A percentile compares a stretch with the other conserved stretches of the same genome.
These are phyloP conservation scores for Cucurbita maxima DNA, from an alignment of 306 rosid species.

Conservation along the genomic window DNA sequence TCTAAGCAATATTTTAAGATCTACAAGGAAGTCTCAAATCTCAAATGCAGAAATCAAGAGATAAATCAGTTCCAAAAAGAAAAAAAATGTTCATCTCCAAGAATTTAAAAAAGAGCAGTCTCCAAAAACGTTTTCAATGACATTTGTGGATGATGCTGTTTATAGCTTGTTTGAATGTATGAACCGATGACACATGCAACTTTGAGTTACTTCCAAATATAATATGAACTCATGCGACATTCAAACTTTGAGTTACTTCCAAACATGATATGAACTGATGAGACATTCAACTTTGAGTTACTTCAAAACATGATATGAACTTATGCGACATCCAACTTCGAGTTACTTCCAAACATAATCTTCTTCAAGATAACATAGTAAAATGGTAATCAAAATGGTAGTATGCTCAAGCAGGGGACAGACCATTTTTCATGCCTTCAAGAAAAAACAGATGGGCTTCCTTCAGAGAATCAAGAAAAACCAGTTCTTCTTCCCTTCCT, in stretches of 20 bases:
- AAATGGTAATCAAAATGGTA: neutral
- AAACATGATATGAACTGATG: no score
- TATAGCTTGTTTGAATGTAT: neutral
- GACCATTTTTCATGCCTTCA: conserved; percentile 84
- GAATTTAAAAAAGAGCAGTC: neutral
- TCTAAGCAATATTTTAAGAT: conserved; percentile 1
- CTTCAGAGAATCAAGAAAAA: conserved; percentile 50
- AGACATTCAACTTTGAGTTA: no score
- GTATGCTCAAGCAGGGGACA: conserved; percentile 9
- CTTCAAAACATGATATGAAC: no score
- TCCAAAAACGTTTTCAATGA: neutral
- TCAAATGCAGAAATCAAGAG: neutral
- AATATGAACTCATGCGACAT: no score
- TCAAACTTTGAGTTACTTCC: no score
- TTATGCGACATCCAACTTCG: no score
- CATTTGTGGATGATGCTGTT: neutral
- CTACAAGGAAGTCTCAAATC: neutral
- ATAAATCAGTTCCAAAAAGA: neutral
- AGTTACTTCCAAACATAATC: no score
- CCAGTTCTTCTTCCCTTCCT: conserved; percentile 43
- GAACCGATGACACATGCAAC: neutral
- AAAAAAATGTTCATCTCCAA: neutral
- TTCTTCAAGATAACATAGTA: neutral
- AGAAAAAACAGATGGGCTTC: conserved; percentile 58
- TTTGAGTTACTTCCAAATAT: neutral